These are phyloP conservation scores for Cytospora piceicola DNA, from an alignment of 2,329 filamentous ascomycete species.

Conservation along the genomic window DNA sequence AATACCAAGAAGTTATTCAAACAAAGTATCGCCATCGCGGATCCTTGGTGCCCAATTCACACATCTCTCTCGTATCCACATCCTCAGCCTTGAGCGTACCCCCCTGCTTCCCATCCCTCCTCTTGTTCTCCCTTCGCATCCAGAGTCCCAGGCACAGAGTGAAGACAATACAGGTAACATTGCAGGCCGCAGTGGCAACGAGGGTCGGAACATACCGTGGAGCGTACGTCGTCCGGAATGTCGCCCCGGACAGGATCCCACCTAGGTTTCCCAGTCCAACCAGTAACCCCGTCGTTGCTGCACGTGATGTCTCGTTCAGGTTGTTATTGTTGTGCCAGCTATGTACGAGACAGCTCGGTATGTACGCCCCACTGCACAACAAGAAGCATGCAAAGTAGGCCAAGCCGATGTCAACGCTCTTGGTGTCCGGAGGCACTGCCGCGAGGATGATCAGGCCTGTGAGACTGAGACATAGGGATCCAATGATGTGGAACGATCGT, in stretches of 20 bases:
- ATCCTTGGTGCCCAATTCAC: constrained; percentile 42
- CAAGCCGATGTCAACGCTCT: constrained; percentile 43
- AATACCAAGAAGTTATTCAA: neutral
- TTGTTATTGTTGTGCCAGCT: constrained; percentile 59
- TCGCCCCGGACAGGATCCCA: constrained; percentile 49
- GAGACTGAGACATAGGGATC: constrained; percentile 43
- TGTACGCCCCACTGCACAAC: constrained; percentile 50
- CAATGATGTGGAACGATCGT: constrained; percentile 50
- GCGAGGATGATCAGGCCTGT: constrained; percentile 48
- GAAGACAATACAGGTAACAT: constrained; percentile 46
- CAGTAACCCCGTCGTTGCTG: constrained; percentile 51
- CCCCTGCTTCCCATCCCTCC: constrained; percentile 44
- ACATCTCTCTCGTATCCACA: constrained; percentile 44
- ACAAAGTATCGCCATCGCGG: constrained; percentile 44
- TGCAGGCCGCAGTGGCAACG: constrained; percentile 45
- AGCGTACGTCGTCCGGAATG: constrained; percentile 52
- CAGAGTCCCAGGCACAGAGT: constrained; percentile 46
- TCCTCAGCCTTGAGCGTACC: constrained; percentile 42
- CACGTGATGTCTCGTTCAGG: constrained; percentile 52
- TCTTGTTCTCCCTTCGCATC: constrained; percentile 50
- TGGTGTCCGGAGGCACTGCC: constrained; percentile 45
- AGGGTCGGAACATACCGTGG: constrained; percentile 54
- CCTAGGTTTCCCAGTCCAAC: constrained; percentile 54
- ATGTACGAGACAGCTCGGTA: constrained; percentile 51
- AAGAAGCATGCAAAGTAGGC: constrained; percentile 57